Percentiles rank a stretch among this genome's conserved stretches.
These are phyloP conservation scores for Evansstolkia leycettana DNA, from an alignment of 495 filamentous ascomycete species.

Conservation along the genomic window DNA sequence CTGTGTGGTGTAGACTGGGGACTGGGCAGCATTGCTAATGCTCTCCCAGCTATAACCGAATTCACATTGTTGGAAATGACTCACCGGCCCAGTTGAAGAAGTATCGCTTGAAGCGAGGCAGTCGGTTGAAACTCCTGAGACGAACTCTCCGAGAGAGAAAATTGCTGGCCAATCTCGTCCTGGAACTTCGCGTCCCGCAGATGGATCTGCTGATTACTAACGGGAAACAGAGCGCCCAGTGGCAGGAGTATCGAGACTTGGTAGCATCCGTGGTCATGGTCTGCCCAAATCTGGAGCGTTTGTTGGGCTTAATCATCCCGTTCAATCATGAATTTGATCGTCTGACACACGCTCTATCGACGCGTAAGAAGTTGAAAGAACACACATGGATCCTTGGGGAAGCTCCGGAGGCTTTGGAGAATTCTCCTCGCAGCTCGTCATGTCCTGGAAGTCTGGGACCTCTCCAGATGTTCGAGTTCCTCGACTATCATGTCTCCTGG, in stretches of 20 bases:
- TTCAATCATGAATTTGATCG: constrained; percentile 66
- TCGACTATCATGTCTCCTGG: constrained; percentile 63
- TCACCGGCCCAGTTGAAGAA: constrained; percentile 50
- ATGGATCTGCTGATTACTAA: constrained; percentile 37
- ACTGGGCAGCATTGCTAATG: constrained; percentile 6
- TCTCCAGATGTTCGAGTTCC: constrained; percentile 53
- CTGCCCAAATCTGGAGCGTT: constrained; percentile 70
- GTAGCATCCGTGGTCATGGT: constrained; percentile 75
- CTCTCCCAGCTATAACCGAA: constrained; percentile 48
- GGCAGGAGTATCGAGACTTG: constrained; percentile 54
- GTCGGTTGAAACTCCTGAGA: constrained; percentile 60
- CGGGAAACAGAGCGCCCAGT: constrained; percentile 29
- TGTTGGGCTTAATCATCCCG: constrained; percentile 56
- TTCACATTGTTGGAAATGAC: constrained; percentile 59
- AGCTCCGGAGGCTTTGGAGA: constrained; percentile 29
- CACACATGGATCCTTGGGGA: constrained; percentile 65
- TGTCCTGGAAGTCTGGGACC: constrained; percentile 44
- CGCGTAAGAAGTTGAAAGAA: constrained; percentile 59
- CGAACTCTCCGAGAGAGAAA: constrained; percentile 62
- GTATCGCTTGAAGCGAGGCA: constrained; percentile 52
- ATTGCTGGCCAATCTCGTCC: constrained; percentile 59
- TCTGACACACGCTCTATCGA: constrained; percentile 67
- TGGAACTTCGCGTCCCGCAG: constrained; percentile 61
- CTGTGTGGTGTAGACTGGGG: neutral
- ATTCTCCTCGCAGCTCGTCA: constrained; percentile 30